Evolutionary conservation across 805 yeast genomes (phyloP).

Genomic region (Lachancea meyersii): DNA sequence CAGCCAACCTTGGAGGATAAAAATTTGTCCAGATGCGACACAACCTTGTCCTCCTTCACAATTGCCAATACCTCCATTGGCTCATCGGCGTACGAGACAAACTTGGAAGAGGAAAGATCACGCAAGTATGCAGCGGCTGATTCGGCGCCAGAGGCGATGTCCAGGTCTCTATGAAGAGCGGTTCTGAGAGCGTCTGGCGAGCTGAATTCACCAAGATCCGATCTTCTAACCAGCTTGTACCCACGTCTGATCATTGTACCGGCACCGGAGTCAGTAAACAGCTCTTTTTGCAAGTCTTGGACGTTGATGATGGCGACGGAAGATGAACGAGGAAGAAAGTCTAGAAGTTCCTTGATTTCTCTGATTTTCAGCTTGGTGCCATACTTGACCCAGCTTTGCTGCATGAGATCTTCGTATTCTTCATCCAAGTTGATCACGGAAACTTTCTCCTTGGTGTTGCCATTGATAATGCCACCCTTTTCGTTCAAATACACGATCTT

Average conservation of each 20-base stretch:
- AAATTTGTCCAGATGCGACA: conserved; percentile 78
- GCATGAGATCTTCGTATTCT: conserved; percentile 84
- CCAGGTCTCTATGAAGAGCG: conserved; percentile 72
- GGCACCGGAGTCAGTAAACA: conserved; percentile 98
- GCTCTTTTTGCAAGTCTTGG: conserved; percentile 89
- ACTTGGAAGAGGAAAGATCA: conserved; percentile 52
- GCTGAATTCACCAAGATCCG: conserved; percentile 59
- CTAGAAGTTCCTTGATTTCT: conserved; percentile 90
- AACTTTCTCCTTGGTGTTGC: conserved; percentile 83
- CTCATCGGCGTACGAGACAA: conserved; percentile 88
- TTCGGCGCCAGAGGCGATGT: conserved; percentile 58
- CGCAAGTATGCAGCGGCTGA: conserved; percentile 80
- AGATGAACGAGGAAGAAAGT: conserved; percentile 91
- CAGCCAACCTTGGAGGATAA: conserved; percentile 86
- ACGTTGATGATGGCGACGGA: conserved; percentile 97
- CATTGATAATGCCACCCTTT: conserved; percentile 95
- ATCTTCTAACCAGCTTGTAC: conserved; percentile 71
- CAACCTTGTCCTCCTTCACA: conserved; percentile 48
- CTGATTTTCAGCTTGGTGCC: conserved; percentile 96
- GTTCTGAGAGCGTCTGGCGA: conserved; percentile 71
- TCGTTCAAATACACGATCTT: conserved; percentile 95
- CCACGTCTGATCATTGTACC: conserved; percentile 98
- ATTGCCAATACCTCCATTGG: conserved; percentile 92
- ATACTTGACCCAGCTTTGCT: conserved; percentile 96
- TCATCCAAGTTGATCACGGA: conserved; percentile 90